phyloP scores from a whole-genome alignment of 345 rosid species.

The Melastoma malabathricum region DNA sequence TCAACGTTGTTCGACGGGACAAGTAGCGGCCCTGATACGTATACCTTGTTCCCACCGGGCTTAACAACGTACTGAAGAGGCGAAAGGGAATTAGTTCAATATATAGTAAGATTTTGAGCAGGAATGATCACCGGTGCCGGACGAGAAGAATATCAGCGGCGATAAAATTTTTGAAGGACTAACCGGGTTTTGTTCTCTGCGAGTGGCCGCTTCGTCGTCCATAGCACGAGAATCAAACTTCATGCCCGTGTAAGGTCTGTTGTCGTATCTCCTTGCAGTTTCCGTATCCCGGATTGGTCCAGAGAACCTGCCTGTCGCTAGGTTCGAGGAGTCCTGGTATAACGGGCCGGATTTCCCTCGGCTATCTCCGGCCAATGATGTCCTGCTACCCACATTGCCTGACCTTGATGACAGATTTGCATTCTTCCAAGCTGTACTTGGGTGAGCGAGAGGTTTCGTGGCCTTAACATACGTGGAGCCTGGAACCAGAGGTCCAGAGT shows the following conservation, averaged over 20 bases:
- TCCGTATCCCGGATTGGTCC: constrained; percentile 15
- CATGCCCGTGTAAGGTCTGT: constrained; percentile 13
- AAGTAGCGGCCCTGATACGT: constrained; percentile 72
- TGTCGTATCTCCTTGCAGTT: constrained; percentile 20
- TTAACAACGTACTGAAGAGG: constrained; percentile 35
- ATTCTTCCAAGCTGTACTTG: constrained; percentile 11
- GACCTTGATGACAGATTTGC: constrained; percentile 31
- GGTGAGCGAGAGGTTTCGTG: constrained; percentile 20
- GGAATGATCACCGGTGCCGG: neutral
- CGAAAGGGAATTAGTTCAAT: neutral
- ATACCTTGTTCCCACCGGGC: constrained; percentile 58
- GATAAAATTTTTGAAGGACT: constrained; percentile 9
- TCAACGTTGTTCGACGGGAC: constrained; percentile 64
- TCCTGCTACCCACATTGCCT: constrained; percentile 34
- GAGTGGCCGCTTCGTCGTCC: constrained; percentile 18
- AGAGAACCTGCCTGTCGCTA: constrained; percentile 11
- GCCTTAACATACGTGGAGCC: constrained; percentile 22
- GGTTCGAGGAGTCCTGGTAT: constrained; percentile 15
- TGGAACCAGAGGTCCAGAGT: constrained; percentile 46
- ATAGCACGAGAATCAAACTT: constrained; percentile 19
- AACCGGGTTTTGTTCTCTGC: constrained; percentile 30
- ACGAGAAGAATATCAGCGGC: neutral
- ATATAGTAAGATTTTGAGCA: neutral
- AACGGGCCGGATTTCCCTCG: constrained; percentile 17
- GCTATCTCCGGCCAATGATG: constrained; percentile 19